phyloP scores from a whole-genome alignment of 192 early-diverging fungal species.

The Rhizophlyctis rosea region DNA sequence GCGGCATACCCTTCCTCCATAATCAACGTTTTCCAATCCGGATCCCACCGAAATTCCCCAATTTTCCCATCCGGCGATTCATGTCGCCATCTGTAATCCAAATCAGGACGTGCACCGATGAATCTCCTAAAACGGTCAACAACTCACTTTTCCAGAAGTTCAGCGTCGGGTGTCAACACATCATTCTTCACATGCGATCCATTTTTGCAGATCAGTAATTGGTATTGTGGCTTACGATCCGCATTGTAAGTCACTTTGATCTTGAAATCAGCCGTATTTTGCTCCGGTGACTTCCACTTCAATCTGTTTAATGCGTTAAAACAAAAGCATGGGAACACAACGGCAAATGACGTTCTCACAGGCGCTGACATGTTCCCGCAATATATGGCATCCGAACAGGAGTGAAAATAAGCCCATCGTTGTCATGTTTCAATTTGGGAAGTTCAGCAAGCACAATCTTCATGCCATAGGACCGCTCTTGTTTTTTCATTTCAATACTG shows the following conservation, averaged over 20 bases:
- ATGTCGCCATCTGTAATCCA: conserved; percentile 32
- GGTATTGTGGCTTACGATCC: conserved; percentile 28
- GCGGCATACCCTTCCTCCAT: conserved; percentile 23
- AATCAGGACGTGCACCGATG: no score
- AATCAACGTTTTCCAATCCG: conserved; percentile 34
- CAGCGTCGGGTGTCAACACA: conserved; percentile 37
- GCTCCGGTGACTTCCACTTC: conserved; percentile 60
- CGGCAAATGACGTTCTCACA: conserved; percentile 38
- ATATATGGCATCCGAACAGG: conserved; percentile 45
- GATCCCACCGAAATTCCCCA: conserved; percentile 52
- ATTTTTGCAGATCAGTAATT: conserved; percentile 15
- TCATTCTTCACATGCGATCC: conserved; percentile 34
- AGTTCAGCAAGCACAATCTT: conserved; percentile 57
- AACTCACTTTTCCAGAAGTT: conserved; percentile 29
- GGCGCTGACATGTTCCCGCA: conserved; percentile 47
- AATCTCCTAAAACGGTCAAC: no score
- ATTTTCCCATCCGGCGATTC: conserved; percentile 41
- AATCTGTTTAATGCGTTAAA: conserved; percentile 57
- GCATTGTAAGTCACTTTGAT: conserved; percentile 32
- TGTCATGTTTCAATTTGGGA: conserved; percentile 57
- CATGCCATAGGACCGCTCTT: conserved; percentile 46
- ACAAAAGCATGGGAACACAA: not conserved
- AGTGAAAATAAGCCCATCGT: conserved; percentile 70
- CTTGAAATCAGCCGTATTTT: conserved; percentile 54
- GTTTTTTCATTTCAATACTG: conserved; percentile 42